Conservation (phyloP, 352 stramenopile genomes). For the Nothophytophthora sp. region DNA sequence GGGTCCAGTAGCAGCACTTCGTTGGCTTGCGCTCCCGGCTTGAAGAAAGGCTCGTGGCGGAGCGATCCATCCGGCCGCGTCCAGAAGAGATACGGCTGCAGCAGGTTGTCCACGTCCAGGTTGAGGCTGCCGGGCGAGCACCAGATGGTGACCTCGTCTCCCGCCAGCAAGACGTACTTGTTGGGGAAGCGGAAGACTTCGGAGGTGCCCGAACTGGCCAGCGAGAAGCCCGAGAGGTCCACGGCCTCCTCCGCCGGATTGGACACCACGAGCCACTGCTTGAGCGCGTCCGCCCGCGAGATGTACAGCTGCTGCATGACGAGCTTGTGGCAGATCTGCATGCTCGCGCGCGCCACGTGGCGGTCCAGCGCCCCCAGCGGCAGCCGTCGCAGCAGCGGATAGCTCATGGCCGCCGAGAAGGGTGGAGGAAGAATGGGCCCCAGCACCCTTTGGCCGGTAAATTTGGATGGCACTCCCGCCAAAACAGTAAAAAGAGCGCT, state of each 20-base stretch:
- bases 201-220: conserved; percentile 44
- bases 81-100: conserved; percentile 86
- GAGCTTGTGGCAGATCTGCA: conserved; percentile 86
- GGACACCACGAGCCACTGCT: conserved; percentile 85
- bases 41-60: conserved; percentile 65
- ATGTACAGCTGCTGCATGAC: conserved; percentile 90
- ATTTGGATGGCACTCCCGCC: conserved; percentile 21
- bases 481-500: conserved; percentile 10
- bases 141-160: conserved; percentile 86
- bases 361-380: conserved; percentile 63
- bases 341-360: conserved; percentile 66
- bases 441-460: conserved; percentile 4
- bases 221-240: conserved; percentile 68
- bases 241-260: conserved; percentile 74
- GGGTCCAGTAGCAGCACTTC: conserved; percentile 78
- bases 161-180: conserved; percentile 67
- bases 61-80: conserved; percentile 59
- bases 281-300: conserved; percentile 60
- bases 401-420: conserved; percentile 39
- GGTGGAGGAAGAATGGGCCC: not conserved
- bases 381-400: conserved; percentile 62
- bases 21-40: conserved; percentile 28
- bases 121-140: conserved; percentile 61
- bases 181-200: conserved; percentile 66
- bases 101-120: conserved; percentile 73